Evolutionary conservation across 2,329 filamentous ascomycete species (phyloP).

Genomic region (Xylariaceae sp.): DNA sequence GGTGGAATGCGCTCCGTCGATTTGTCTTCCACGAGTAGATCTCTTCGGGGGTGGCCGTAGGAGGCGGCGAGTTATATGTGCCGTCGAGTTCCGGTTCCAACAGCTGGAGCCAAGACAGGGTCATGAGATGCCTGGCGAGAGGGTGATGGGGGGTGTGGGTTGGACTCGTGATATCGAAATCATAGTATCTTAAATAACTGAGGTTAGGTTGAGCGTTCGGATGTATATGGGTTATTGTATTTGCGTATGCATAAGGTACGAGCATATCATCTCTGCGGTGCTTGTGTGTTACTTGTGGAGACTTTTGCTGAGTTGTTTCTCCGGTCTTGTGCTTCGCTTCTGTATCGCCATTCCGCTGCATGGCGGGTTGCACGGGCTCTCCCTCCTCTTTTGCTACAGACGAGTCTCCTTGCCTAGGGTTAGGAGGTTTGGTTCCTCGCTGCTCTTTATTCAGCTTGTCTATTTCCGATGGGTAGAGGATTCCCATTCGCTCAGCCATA

Average conservation of each 20-base stretch:
- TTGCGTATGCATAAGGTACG: slow-evolving; percentile 71
- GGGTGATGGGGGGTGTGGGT: slow-evolving; percentile 73
- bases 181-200: slow-evolving; percentile 86
- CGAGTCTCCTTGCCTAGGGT: background rate
- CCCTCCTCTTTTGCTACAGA: background rate
- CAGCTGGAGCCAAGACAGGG: slow-evolving; percentile 91
- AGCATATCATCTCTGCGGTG: slow-evolving; percentile 55
- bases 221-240: slow-evolving; percentile 83
- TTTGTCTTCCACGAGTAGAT: slow-evolving; percentile 78
- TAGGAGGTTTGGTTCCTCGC: slow-evolving; percentile 3
- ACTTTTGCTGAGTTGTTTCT: slow-evolving; percentile 12
- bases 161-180: slow-evolving; percentile 75
- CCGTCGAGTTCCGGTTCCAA: slow-evolving; percentile 77
- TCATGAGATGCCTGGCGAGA: slow-evolving; percentile 79
- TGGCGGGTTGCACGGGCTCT: background rate
- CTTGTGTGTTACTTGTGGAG: slow-evolving; percentile 22
- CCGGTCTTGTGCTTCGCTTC: slow-evolving; percentile 5
- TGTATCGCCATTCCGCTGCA: background rate
- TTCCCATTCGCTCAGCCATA: slow-evolving; percentile 87
- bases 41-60: slow-evolving; percentile 62
- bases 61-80: slow-evolving; percentile 72
- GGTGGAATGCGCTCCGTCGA: slow-evolving; percentile 84
- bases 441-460: slow-evolving; percentile 11
- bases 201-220: slow-evolving; percentile 87
- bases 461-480: slow-evolving; percentile 62